Percentiles rank a stretch among this genome's conserved stretches.
Conservation (phyloP, 768 basidiomycete genomes). For the Cubamyces sp. region DNA sequence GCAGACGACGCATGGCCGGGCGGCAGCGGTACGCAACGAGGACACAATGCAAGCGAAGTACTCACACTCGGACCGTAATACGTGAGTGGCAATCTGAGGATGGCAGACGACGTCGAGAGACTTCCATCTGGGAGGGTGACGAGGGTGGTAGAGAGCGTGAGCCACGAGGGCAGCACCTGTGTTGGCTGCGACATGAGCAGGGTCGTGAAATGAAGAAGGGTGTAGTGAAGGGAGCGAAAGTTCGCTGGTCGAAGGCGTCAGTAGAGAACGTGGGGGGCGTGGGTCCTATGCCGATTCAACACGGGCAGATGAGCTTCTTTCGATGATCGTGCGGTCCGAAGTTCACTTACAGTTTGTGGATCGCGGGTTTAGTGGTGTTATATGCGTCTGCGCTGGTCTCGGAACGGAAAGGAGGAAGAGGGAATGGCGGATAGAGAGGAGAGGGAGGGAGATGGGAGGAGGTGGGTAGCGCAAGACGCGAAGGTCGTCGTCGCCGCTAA, state of each 20-base stretch:
- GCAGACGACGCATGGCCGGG: not conserved
- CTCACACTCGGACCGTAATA: slow-evolving; percentile 85
- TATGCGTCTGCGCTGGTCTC: slow-evolving; percentile 3
- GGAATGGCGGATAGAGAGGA: slow-evolving; percentile 3
- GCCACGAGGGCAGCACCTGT: slow-evolving; percentile 75
- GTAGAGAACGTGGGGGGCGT: slow-evolving; percentile 29
- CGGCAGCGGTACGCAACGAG: not conserved
- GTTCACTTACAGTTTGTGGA: slow-evolving; percentile 1
- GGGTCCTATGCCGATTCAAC: slow-evolving; percentile 10
- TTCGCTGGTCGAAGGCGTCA: slow-evolving; percentile 23
- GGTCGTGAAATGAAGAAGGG: slow-evolving; percentile 13
- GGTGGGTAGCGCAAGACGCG: slow-evolving; percentile 11
- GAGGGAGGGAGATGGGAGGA: slow-evolving; percentile 3
- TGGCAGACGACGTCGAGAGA: slow-evolving; percentile 57
- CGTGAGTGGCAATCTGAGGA: slow-evolving; percentile 71
- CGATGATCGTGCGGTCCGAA: slow-evolving; percentile 8
- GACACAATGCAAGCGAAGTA: slow-evolving; percentile 25
- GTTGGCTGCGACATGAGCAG: slow-evolving; percentile 58
- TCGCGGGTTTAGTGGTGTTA: not conserved
- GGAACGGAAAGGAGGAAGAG: slow-evolving; percentile 7
- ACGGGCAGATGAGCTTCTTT: slow-evolving; percentile 14
- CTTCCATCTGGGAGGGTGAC: slow-evolving; percentile 57
- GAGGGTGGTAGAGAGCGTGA: slow-evolving; percentile 58
- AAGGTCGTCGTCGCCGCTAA: not conserved
- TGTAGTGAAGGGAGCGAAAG: slow-evolving; percentile 14